A percentile compares a stretch with the other conserved stretches of the same genome.
These are phyloP conservation scores for Mrakia blollopis DNA, from an alignment of 768 basidiomycete genomes.

Conservation along the genomic window DNA sequence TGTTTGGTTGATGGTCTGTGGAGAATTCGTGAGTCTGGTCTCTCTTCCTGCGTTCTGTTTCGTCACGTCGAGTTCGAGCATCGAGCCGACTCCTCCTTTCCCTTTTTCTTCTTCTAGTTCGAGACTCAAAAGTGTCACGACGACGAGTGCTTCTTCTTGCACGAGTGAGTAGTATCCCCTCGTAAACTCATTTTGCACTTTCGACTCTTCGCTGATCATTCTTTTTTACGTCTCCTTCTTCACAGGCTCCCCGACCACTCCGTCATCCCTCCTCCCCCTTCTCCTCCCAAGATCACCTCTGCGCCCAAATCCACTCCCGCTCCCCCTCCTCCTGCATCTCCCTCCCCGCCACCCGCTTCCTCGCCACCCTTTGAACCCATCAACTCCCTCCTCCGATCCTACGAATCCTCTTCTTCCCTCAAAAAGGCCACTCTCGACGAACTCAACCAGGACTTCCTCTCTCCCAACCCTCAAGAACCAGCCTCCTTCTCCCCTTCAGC, in stretches of 20 bases:
- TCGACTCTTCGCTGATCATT: not conserved
- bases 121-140: not conserved
- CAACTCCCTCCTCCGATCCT: not conserved
- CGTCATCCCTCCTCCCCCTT: not conserved
- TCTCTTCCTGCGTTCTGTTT: not conserved
- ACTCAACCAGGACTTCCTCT: not conserved
- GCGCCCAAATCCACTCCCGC: not conserved
- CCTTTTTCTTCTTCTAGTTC: not conserved
- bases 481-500: not conserved
- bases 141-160: slow-evolving; percentile 8
- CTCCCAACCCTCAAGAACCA: not conserved
- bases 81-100: not conserved
- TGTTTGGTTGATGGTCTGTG: slow-evolving; percentile 1
- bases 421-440: not conserved
- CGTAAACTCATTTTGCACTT: not conserved
- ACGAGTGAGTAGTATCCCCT: not conserved
- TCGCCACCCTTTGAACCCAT: not conserved
- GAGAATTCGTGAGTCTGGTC: not conserved
- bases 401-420: not conserved
- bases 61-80: not conserved
- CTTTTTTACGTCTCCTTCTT: not conserved
- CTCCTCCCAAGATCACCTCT: not conserved
- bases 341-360: not conserved
- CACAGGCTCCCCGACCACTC: slow-evolving; percentile 12
- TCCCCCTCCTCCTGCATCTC: not conserved